Conservation (phyloP, 176 grass and related monocot genomes). For the Urochloa ruziziensis region DNA sequence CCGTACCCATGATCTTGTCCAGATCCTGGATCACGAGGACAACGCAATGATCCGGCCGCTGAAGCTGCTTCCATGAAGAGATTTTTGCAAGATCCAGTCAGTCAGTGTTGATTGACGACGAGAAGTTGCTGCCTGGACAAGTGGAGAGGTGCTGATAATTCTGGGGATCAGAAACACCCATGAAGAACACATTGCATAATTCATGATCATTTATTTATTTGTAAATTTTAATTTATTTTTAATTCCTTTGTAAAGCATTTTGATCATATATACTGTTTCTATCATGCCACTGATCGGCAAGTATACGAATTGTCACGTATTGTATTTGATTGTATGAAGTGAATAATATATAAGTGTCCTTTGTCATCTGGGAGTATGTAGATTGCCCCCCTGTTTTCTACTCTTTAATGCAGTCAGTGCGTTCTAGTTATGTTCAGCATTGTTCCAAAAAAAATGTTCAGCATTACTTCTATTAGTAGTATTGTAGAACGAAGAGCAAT, state of each 20-base stretch:
- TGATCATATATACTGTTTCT: neutral
- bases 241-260: neutral
- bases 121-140: neutral
- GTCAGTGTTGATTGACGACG: neutral
- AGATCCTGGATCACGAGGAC: slow-evolving; percentile 90
- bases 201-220: neutral
- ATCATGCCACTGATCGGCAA: neutral
- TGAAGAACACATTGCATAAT: neutral
- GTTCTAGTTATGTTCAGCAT: neutral
- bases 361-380: neutral
- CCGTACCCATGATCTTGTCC: neutral
- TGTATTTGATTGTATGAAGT: neutral
- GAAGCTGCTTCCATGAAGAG: slow-evolving; percentile 32
- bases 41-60: slow-evolving; percentile 82
- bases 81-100: neutral
- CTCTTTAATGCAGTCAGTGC: neutral
- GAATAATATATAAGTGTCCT: neutral
- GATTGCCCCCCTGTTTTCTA: neutral
- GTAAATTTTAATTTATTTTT: neutral
- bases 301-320: neutral
- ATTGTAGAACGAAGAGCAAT: neutral
- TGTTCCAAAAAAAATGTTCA: too few relatives aligned
- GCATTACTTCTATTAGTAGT: neutral
- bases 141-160: neutral
- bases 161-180: neutral